These are phyloP conservation scores for Barnettozyma salicaria DNA, from an alignment of 805 yeast genomes.

Conservation along the genomic window DNA sequence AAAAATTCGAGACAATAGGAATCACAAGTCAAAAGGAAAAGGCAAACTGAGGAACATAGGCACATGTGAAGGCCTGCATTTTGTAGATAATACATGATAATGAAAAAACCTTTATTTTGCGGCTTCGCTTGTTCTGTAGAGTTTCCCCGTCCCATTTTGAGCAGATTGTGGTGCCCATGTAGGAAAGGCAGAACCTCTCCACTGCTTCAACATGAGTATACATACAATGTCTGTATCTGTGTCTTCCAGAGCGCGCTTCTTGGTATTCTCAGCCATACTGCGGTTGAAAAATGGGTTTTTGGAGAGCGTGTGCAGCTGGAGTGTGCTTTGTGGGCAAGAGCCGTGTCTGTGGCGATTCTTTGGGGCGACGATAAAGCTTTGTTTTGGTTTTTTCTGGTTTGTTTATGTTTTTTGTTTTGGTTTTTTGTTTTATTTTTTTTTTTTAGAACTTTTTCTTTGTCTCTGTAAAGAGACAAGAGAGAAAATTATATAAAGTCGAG, in stretches of 20 bases:
- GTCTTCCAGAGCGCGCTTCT: conserved; percentile 10
- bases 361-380: conserved; percentile 1
- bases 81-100: no score
- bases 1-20: neutral
- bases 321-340: neutral
- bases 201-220: neutral
- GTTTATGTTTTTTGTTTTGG: conserved; percentile 12
- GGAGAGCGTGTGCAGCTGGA: neutral
- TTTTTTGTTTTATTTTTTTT: conserved; percentile 7
- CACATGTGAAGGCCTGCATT: no score
- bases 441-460: neutral
- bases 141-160: neutral
- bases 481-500: no score
- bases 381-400: conserved; percentile 9
- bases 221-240: conserved; percentile 10
- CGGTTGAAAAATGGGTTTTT: neutral
- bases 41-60: no score
- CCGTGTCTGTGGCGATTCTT: neutral
- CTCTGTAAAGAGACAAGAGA: neutral
- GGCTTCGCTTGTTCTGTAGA: neutral
- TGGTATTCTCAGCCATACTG: conserved; percentile 8
- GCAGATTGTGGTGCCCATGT: no score
- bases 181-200: no score
- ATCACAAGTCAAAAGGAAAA: neutral
- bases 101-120: neutral